Evolutionary conservation across 23 red algal genomes (phyloP).

Genomic region (Gracilaria caudata): DNA sequence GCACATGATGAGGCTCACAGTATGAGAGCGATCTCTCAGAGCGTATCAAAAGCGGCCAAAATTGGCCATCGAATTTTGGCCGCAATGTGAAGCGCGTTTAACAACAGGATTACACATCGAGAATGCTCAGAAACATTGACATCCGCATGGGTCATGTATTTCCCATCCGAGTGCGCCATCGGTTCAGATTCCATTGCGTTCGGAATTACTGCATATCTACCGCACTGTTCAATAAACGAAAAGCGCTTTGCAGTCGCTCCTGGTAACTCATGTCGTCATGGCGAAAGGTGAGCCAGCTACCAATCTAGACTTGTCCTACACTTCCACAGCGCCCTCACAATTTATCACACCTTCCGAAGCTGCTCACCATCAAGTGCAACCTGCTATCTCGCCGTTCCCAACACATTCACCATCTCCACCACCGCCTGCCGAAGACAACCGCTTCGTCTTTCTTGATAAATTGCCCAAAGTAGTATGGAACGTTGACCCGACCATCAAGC

Average conservation of each 20-base stretch:
- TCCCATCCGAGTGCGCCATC: too few species aligned
- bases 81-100: too few species aligned
- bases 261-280: background rate
- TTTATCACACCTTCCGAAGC: constrained; percentile 17
- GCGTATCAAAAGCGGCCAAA: background rate
- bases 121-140: too few species aligned
- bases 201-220: too few species aligned
- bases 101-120: too few species aligned
- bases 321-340: background rate
- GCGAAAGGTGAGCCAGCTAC: background rate
- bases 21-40: too few species aligned
- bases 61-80: background rate
- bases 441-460: constrained; percentile 12
- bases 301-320: constrained; percentile 8
- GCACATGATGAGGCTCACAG: background rate
- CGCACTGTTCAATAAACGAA: background rate
- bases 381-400: background rate
- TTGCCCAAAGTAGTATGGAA: constrained; percentile 34
- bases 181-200: too few species aligned
- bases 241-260: background rate
- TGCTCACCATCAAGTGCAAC: constrained; percentile 19
- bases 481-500: constrained; percentile 48
- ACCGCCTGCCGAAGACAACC: background rate
- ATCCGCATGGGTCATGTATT: too few species aligned
- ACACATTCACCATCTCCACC: background rate